These are phyloP conservation scores for Dendrobium catenatum DNA, from an alignment of 106 monocot genomes.

Conservation along the genomic window DNA sequence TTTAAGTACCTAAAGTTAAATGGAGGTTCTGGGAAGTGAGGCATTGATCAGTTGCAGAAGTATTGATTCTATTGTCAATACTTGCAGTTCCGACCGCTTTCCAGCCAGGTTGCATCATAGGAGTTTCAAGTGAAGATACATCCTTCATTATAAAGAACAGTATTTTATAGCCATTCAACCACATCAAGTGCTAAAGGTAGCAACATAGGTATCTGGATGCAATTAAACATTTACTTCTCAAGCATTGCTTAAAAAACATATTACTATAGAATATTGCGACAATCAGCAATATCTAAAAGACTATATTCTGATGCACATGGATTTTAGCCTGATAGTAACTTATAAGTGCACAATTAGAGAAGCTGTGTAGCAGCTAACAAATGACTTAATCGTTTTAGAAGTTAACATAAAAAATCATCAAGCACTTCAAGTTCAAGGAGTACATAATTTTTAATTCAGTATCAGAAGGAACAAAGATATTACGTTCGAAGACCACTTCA, in stretches of 20 bases:
- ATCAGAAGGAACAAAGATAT: not conserved
- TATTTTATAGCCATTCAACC: not conserved
- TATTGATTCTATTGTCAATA: not conserved
- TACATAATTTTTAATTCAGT: not conserved
- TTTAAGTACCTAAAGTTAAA: slow-evolving; percentile 24
- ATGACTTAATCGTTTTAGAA: not conserved
- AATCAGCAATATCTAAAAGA: not conserved
- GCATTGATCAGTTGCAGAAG: not conserved
- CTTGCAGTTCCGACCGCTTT: slow-evolving; percentile 15
- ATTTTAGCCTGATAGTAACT: not conserved
- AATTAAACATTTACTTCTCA: not conserved
- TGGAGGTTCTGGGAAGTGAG: slow-evolving; percentile 2
- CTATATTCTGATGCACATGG: not conserved
- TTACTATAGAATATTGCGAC: not conserved
- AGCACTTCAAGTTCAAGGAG: not conserved
- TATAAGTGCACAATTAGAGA: not conserved
- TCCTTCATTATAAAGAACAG: slow-evolving; percentile 27
- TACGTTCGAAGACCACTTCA: not conserved
- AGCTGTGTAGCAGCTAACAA: not conserved
- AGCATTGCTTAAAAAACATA: not conserved
- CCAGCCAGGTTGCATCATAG: slow-evolving; percentile 28
- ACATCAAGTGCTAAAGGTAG: not conserved
- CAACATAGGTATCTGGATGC: not conserved
- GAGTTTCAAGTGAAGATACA: slow-evolving; percentile 28
- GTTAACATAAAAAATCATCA: not conserved